Base-by-base conservation (phyloP, 768 basidiomycete species). In the Heimioporus sp. region DNA sequence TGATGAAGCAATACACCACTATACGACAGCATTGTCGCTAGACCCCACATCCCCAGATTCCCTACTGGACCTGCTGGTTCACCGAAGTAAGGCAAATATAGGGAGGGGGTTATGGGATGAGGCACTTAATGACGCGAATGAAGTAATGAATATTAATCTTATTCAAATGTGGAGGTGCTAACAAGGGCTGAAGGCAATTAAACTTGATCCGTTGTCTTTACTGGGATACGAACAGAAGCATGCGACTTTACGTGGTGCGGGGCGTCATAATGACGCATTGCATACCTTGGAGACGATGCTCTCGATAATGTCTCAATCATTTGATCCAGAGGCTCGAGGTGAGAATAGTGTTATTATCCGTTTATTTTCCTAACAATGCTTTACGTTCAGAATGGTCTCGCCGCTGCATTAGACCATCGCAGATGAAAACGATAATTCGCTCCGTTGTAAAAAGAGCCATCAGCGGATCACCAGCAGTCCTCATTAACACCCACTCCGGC, bases 191-290 rank as follows among this genome's bases (percentile, higher is more conserved):
- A 10, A 59, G 57, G 58, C 17, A 6, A 58, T 59, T 20, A 34
- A 43, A 10, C 48, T 47, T 7, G 51, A 58, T 39, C 32, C 57
- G 5, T 52, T 31, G 12, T 58, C 45, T 13, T 46, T 42, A 6
- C 45, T 35, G 34, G 58, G 56, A 7, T 58, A 58, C 19, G 51
- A 52, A 20, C 30, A 46, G 30, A 59, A 45, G 24, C 48, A 53
- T 24, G 53, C 43, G 2, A 54, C 58, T 11, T 34, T 56, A 11
- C 41, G 40, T 28, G 35, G 47, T 13, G 43, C 20, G 1, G 46
- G 46, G 28, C 2, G 30, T 5, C 39, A 56, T 32, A 24, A 20
- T 3, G 4, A 37, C 20, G 58, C 24, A 28, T 12, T 35, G 3
- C 12, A 13, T 12, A 51, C 11, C 31, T 56, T 10, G 10, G 39